These are phyloP conservation scores for Plenodomus lindquistii DNA, from an alignment of 2,329 filamentous ascomycete species.

Conservation along the genomic window DNA sequence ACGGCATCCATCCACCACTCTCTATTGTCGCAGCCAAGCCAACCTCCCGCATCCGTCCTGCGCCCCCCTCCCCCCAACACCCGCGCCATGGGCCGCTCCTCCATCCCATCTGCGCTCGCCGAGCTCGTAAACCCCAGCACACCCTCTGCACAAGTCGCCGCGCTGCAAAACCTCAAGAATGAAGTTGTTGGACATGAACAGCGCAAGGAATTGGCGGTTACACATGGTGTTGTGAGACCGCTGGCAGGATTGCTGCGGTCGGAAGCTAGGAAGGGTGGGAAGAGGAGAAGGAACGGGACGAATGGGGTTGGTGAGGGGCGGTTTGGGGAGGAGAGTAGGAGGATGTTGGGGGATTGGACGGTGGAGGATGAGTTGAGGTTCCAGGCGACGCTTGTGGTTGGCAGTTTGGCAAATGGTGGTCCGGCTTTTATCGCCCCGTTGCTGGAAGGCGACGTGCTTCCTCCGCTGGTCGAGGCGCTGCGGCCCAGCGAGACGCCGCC, in stretches of 20 bases:
- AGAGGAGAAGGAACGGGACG: slow-evolving; percentile 54
- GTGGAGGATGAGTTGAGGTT: slow-evolving; percentile 71
- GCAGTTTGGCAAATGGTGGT: slow-evolving; percentile 86
- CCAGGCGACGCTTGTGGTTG: slow-evolving; percentile 82
- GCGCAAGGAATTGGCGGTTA: slow-evolving; percentile 80
- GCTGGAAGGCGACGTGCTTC: slow-evolving; percentile 67
- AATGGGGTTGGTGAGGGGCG: slow-evolving; percentile 14
- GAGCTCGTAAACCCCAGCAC: slow-evolving; percentile 46
- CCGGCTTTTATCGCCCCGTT: slow-evolving; percentile 77
- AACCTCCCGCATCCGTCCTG: slow-evolving; percentile 8
- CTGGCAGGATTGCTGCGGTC: slow-evolving; percentile 58
- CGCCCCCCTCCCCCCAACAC: neutral
- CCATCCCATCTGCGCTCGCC: slow-evolving; percentile 40
- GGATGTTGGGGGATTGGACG: slow-evolving; percentile 46
- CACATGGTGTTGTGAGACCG: slow-evolving; percentile 67
- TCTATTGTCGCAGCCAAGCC: slow-evolving; percentile 1
- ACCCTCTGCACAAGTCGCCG: slow-evolving; percentile 51
- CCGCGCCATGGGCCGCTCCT: slow-evolving; percentile 40
- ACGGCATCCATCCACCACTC: neutral
- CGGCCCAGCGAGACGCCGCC: slow-evolving; percentile 66
- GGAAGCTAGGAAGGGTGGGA: slow-evolving; percentile 49
- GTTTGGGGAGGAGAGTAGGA: slow-evolving; percentile 8
- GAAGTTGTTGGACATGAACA: slow-evolving; percentile 85
- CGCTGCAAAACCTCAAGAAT: slow-evolving; percentile 79
- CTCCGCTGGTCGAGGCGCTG: slow-evolving; percentile 71